A percentile compares a stretch with the other conserved stretches of the same genome.
Conservation (phyloP, 2,329 filamentous ascomycete species). For the Verticillium dahliae region DNA sequence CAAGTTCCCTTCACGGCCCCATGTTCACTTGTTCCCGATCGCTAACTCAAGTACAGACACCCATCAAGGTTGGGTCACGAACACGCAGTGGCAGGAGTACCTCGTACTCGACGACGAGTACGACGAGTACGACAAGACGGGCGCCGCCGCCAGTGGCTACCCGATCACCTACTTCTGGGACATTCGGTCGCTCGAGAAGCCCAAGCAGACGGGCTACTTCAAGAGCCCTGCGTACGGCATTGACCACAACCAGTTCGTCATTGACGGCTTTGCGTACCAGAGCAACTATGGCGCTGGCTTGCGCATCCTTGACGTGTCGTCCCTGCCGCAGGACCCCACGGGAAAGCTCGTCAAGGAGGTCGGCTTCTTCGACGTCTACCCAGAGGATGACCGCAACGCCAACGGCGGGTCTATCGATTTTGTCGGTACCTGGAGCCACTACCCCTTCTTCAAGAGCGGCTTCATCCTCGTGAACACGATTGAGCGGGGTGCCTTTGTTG, state of each 20-base stretch:
- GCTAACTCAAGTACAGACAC: conserved; percentile 31
- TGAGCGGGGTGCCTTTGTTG: conserved; percentile 32
- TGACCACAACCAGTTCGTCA: conserved; percentile 40
- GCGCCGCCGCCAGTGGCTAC: conserved; percentile 27
- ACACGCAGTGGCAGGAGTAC: conserved; percentile 30
- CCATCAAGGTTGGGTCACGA: conserved; percentile 48
- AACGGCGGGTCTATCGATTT: conserved; percentile 24
- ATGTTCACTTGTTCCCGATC: too few species aligned
- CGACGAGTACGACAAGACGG: conserved; percentile 37
- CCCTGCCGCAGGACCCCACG: conserved; percentile 26
- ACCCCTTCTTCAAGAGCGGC: conserved; percentile 32
- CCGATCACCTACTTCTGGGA: conserved; percentile 45
- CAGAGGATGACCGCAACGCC: conserved; percentile 31
- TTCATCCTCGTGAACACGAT: conserved; percentile 41
- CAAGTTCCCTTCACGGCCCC: neutral
- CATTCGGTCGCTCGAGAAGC: conserved; percentile 30
- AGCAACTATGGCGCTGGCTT: conserved; percentile 40
- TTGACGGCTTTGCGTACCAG: conserved; percentile 34
- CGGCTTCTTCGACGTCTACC: conserved; percentile 40
- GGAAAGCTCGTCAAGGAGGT: conserved; percentile 31
- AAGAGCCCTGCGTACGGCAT: conserved; percentile 27
- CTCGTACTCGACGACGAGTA: conserved; percentile 45
- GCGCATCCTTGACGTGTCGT: conserved; percentile 26
- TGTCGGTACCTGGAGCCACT: conserved; percentile 34
- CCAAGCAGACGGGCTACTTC: conserved; percentile 31